Conservation (phyloP, 371 early-diverging fungal species). For the Saksenaea vasiformis region DNA sequence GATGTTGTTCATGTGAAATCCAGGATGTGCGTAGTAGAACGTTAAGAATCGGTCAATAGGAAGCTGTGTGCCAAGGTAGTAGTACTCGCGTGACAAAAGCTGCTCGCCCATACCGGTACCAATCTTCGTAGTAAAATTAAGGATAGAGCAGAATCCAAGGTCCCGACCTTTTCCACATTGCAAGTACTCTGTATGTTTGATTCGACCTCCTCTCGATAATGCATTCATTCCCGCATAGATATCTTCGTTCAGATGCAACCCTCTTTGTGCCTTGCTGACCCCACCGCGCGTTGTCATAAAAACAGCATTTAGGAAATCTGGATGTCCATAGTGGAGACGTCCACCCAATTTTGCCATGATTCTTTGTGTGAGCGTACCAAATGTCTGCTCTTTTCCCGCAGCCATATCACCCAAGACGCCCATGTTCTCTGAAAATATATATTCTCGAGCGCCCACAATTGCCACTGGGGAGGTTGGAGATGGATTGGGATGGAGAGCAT, state of each 20-base stretch:
- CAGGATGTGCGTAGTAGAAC: constrained; percentile 87
- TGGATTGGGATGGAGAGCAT: constrained; percentile 22
- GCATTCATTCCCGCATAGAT: constrained; percentile 94
- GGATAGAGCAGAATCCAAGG: constrained; percentile 86
- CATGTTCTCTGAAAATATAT: constrained; percentile 87
- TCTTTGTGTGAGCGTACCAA: constrained; percentile 89
- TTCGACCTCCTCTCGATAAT: constrained; percentile 80
- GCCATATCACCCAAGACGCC: constrained; percentile 89
- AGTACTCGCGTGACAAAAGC: constrained; percentile 86
- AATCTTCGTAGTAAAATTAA: constrained; percentile 89
- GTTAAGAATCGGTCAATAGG: constrained; percentile 85
- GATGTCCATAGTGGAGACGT: constrained; percentile 87
- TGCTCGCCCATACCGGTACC: constrained; percentile 94
- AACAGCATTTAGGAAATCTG: constrained; percentile 86
- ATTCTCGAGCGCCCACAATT: constrained; percentile 90
- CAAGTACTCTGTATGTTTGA: constrained; percentile 90
- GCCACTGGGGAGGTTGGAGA: constrained; percentile 64
- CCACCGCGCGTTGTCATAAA: constrained; percentile 90
- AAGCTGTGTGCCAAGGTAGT: constrained; percentile 82
- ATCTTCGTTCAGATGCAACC: constrained; percentile 90
- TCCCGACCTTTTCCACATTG: constrained; percentile 94
- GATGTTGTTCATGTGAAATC: constrained; percentile 92
- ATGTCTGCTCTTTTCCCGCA: constrained; percentile 89
- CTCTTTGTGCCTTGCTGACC: constrained; percentile 89
- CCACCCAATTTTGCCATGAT: constrained; percentile 85